phyloP scores from a whole-genome alignment of 768 basidiomycete species.

The Multifurca ochricompacta region DNA sequence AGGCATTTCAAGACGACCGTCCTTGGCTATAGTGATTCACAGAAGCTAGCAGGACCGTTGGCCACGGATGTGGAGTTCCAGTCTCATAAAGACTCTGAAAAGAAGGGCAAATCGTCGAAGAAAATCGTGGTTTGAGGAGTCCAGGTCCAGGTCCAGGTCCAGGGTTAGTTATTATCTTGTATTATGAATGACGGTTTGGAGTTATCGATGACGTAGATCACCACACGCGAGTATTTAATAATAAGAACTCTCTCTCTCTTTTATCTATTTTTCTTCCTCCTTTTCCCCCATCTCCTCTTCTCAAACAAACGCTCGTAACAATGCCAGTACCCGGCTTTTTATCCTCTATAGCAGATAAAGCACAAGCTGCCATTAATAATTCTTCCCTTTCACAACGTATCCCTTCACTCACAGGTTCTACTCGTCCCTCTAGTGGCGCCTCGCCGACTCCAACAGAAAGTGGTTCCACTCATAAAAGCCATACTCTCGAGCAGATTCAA shows the following conservation, averaged over 20 bases:
- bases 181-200: constrained; percentile 16
- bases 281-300: constrained; percentile 16
- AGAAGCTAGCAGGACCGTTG: constrained; percentile 74
- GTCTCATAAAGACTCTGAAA: constrained; percentile 93
- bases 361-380: constrained; percentile 60
- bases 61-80: constrained; percentile 93
- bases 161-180: constrained; percentile 19
- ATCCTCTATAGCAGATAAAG: constrained; percentile 65
- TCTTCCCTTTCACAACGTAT: constrained; percentile 51
- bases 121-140: constrained; percentile 64
- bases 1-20: constrained; percentile 88
- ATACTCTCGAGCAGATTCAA: constrained; percentile 54
- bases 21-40: constrained; percentile 69
- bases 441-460: constrained; percentile 7
- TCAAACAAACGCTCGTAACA: no score
- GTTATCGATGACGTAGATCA: constrained; percentile 23
- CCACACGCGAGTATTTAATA: constrained; percentile 2
- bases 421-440: constrained; percentile 27
- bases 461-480: constrained; percentile 36
- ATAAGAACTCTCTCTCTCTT: constrained; percentile 18
- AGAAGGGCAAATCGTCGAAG: constrained; percentile 78
- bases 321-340: constrained; percentile 62
- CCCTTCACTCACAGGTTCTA: constrained; percentile 32
- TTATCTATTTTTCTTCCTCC: constrained; percentile 16
- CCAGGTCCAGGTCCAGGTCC: no score